Evolutionary conservation across 345 rosid species (phyloP), one percentile per base, ranked within the genome.

Genomic region (Fremontodendron californicum): DNA sequence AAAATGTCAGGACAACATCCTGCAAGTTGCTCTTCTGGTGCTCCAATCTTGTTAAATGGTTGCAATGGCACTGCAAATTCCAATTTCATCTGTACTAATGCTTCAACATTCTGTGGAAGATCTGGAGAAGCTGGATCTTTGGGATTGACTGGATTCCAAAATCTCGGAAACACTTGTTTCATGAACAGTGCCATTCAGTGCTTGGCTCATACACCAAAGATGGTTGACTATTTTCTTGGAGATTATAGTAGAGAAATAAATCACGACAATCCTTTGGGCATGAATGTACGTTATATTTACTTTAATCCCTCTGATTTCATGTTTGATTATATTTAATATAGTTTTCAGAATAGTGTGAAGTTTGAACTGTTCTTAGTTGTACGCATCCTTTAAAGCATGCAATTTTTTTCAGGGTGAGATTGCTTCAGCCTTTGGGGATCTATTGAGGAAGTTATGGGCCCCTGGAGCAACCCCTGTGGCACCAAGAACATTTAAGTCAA

Each of bases 141-240:
- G 85, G 99, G 99, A 76, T 79, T 96, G 88, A 87, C 97, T 49
- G 99, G 98, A 81, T 85, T 96, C 81, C 99, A 93, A 85, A 96
- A 96, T 85, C 94, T 96, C 72, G 99, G 98, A 84, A 96, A 96
- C 82, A 96, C 99, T 76, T 96, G 99, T 82, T 96, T 96, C 85
- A 92, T 96, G 99, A 96, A 96, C 80, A 96, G 99, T 74, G 85
- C 97, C 79, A 88, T 93, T 75, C 99, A 96, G 86, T 96, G 99
- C 94, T 84, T 96, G 85, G 95, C 92, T 3, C 99, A 96, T 85
- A 96, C 98, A 48, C 99, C 98, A 76, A 93, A 88, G 92, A 97
- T 96, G 66, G 90, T 96, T 75, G 97, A 96, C 83, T 94, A 91
- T 86, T 92, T 96, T 81, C 97, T 91, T 72, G 97, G 93, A 85